These are phyloP conservation scores for Saturnispora saitoi DNA, from an alignment of 805 yeast species.

Conservation along the genomic window DNA sequence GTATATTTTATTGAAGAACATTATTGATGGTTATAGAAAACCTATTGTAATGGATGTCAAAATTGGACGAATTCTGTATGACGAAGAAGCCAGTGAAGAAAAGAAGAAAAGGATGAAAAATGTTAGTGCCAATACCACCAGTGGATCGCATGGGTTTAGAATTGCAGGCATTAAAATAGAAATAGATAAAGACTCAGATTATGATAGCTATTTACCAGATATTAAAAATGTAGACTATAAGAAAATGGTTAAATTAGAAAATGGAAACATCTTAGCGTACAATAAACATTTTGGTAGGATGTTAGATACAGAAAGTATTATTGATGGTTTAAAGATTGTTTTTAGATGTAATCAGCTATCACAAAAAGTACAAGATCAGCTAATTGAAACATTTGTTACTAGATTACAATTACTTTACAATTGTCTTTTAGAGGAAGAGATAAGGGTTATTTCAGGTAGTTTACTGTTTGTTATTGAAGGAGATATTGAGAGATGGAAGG, in stretches of 20 bases:
- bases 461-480: constrained; percentile 68
- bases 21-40: constrained; percentile 45
- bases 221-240: constrained; percentile 13
- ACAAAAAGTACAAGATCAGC: constrained; percentile 25
- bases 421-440: constrained; percentile 52
- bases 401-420: constrained; percentile 60
- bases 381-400: constrained; percentile 41
- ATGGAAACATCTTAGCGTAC: constrained; percentile 12
- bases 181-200: constrained; percentile 5
- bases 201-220: constrained; percentile 11
- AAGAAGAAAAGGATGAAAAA: constrained; percentile 51
- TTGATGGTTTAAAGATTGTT: constrained; percentile 37
- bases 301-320: constrained; percentile 36
- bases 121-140: constrained; percentile 69
- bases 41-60: constrained; percentile 83
- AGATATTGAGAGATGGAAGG: constrained; percentile 45
- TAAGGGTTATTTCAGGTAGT: constrained; percentile 64
- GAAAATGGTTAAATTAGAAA: constrained; percentile 14
- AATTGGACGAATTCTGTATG: constrained; percentile 65
- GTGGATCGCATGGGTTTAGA: constrained; percentile 67
- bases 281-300: constrained; percentile 68
- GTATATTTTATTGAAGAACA: constrained; percentile 64
- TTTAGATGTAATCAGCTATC: constrained; percentile 33
- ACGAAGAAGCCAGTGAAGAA: constrained; percentile 47
- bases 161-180: constrained; percentile 79